Percentiles rank a stretch among this genome's conserved stretches.
phyloP scores from a whole-genome alignment of 306 rosid species.

The Quercus engelmannii region DNA sequence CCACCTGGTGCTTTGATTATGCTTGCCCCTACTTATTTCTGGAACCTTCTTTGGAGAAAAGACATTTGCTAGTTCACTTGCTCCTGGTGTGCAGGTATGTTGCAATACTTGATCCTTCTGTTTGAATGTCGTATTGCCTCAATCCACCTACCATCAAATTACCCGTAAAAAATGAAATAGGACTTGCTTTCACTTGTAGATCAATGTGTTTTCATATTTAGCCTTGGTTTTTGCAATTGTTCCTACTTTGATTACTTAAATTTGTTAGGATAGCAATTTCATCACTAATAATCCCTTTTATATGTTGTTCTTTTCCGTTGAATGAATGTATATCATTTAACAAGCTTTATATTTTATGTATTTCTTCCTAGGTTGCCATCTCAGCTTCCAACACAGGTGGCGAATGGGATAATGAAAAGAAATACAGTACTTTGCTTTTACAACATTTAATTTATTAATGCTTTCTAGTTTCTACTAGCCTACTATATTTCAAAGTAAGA shows the following conservation, averaged over 20 bases:
- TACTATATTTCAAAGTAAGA: neutral
- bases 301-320: neutral
- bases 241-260: neutral
- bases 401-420: conserved; percentile 67
- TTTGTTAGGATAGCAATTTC: neutral
- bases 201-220: neutral
- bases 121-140: neutral
- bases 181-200: neutral
- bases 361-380: conserved; percentile 45
- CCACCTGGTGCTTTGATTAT: conserved; percentile 65
- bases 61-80: conserved; percentile 71
- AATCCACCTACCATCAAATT: neutral
- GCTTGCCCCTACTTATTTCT: conserved; percentile 57
- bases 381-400: conserved; percentile 75
- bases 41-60: conserved; percentile 68
- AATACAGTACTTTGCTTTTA: conserved; percentile 31
- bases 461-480: neutral
- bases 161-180: neutral
- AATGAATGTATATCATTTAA: neutral
- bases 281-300: neutral
- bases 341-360: neutral
- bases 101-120: neutral
- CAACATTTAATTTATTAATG: neutral
- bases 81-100: conserved; percentile 69
- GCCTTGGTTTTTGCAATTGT: neutral